Percentiles rank a stretch among this genome's conserved stretches.
Evolutionary conservation across 176 grass and related monocot species (phyloP).

Genomic region (Miscanthus lutarioriparius): DNA sequence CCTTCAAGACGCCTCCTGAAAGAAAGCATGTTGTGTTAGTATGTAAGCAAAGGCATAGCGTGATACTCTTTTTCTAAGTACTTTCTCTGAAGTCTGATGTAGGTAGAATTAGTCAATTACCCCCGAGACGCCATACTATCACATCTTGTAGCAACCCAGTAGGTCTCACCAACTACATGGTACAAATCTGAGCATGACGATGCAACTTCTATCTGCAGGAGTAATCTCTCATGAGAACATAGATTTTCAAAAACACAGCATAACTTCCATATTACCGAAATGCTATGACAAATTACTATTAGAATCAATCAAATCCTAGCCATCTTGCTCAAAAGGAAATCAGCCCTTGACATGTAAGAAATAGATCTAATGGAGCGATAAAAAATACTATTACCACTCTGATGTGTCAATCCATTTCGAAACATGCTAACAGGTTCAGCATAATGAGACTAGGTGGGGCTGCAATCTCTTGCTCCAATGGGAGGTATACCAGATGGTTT

Average conservation of each 20-base stretch:
- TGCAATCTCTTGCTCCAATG: not conserved
- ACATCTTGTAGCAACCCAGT: constrained; percentile 93
- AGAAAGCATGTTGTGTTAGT: constrained; percentile 48
- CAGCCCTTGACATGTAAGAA: constrained; percentile 5
- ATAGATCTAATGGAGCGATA: constrained; percentile 7
- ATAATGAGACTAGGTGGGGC: not conserved
- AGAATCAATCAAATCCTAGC: constrained; percentile 18
- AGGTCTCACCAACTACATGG: constrained; percentile 81
- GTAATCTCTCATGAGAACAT: constrained; percentile 35
- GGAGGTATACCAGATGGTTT: not conserved
- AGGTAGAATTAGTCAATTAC: constrained; percentile 48
- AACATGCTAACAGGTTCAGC: not conserved
- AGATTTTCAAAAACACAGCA: constrained; percentile 20
- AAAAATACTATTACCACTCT: constrained; percentile 11
- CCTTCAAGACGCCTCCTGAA: constrained; percentile 96
- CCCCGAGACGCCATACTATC: constrained; percentile 73
- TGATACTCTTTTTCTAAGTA: not conserved
- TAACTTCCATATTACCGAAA: constrained; percentile 4
- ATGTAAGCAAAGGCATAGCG: constrained; percentile 18
- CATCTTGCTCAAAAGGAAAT: constrained; percentile 14
- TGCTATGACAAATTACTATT: not conserved
- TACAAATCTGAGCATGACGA: constrained; percentile 86
- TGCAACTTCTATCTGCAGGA: constrained; percentile 78
- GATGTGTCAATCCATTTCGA: not conserved
- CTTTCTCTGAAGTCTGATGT: constrained; percentile 1